These are phyloP conservation scores for Pyrenochaeta sp. DNA, from an alignment of 2,329 filamentous ascomycete genomes.

Conservation along the genomic window DNA sequence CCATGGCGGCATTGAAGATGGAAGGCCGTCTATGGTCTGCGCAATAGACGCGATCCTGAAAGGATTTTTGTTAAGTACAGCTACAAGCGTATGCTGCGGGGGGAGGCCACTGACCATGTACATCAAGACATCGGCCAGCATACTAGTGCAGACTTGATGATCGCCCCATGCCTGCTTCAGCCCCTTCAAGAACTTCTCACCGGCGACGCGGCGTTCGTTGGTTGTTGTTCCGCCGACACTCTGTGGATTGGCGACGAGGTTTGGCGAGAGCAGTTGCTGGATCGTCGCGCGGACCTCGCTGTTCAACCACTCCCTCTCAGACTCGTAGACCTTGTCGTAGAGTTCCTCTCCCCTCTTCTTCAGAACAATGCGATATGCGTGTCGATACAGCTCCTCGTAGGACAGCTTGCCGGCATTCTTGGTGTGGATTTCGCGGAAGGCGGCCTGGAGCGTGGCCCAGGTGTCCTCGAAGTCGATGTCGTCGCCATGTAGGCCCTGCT, in stretches of 20 bases:
- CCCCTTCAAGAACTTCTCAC: slow-evolving; percentile 81
- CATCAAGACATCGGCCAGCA: slow-evolving; percentile 96
- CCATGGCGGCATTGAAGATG: slow-evolving; percentile 85
- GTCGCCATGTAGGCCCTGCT: slow-evolving; percentile 66
- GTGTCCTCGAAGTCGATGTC: slow-evolving; percentile 82
- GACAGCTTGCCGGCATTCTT: slow-evolving; percentile 90
- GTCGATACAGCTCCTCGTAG: slow-evolving; percentile 94
- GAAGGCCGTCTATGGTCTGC: slow-evolving; percentile 75
- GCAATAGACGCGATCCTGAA: slow-evolving; percentile 79
- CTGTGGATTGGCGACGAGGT: slow-evolving; percentile 65
- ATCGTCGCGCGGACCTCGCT: slow-evolving; percentile 76
- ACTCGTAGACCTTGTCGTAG: slow-evolving; percentile 79
- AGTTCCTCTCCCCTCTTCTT: slow-evolving; percentile 84
- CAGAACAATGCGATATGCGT: slow-evolving; percentile 91
- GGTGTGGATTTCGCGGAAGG: slow-evolving; percentile 86
- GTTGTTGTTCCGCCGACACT: slow-evolving; percentile 64
- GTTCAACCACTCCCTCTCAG: slow-evolving; percentile 83
- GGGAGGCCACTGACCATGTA: slow-evolving; percentile 85
- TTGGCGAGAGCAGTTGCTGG: slow-evolving; percentile 72
- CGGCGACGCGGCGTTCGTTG: slow-evolving; percentile 79
- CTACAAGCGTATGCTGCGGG: no score
- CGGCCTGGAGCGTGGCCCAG: slow-evolving; percentile 79
- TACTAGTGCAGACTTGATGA: slow-evolving; percentile 91
- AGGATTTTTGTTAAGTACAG: no score
- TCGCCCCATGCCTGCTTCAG: slow-evolving; percentile 84